These are phyloP conservation scores for Pichia sp. DNA, from an alignment of 1,139 yeast genomes.

Conservation along the genomic window DNA sequence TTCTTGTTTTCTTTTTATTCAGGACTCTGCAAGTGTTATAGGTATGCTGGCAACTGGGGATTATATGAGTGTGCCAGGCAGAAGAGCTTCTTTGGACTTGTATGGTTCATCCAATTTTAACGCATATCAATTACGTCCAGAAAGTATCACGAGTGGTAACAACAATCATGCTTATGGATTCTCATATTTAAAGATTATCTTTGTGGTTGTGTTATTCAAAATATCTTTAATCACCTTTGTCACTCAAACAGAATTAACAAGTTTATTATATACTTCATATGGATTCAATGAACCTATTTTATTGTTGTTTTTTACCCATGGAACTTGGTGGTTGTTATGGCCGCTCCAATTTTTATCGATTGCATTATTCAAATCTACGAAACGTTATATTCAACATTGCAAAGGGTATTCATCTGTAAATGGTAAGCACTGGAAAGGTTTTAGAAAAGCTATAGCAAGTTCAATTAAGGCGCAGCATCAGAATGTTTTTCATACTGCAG, in stretches of 20 bases:
- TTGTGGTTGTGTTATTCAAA: conserved; percentile 53
- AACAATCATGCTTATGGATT: conserved; percentile 20
- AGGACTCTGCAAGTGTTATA: too few relatives aligned
- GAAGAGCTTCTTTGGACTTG: too few relatives aligned
- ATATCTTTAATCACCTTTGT: conserved; percentile 64
- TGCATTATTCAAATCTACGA: conserved; percentile 40
- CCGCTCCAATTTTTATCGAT: conserved; percentile 57
- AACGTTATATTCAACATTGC: conserved; percentile 32
- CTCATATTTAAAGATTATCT: conserved; percentile 39
- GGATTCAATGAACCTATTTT: conserved; percentile 67
- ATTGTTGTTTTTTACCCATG: conserved; percentile 65
- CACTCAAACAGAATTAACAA: conserved; percentile 73
- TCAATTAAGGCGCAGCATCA: conserved; percentile 38
- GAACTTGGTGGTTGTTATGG: conserved; percentile 73
- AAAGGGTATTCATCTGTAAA: conserved; percentile 30
- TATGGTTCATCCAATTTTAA: too few relatives aligned
- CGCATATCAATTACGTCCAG: too few relatives aligned
- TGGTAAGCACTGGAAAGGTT: conserved; percentile 38
- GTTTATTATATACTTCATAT: conserved; percentile 53
- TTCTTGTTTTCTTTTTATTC: too few relatives aligned
- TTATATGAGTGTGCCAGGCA: too few relatives aligned
- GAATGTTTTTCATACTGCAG: conserved; percentile 32
- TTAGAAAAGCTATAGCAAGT: conserved; percentile 36
- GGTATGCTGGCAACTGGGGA: too few relatives aligned
- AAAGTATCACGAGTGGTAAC: too few relatives aligned